phyloP scores from a whole-genome alignment of 441 rosid genomes.

The Croton setiger region DNA sequence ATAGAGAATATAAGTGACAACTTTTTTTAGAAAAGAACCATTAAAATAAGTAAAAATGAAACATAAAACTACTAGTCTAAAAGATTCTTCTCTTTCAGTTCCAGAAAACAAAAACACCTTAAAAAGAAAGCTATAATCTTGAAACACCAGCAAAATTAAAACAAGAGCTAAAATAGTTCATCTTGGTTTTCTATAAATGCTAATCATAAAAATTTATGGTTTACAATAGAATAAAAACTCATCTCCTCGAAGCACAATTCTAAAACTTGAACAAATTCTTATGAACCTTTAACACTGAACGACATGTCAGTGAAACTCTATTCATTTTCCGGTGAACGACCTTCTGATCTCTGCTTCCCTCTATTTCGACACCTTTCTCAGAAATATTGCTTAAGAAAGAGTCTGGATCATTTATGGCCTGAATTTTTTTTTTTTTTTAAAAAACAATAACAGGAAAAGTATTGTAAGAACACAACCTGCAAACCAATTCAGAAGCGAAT shows the following conservation, averaged over 20 bases:
- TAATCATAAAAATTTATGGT: too few species aligned
- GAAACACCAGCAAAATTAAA: too few species aligned
- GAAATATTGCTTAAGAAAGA: constrained; percentile 21
- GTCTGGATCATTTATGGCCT: constrained; percentile 58
- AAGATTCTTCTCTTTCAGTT: too few species aligned
- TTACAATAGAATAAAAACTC: too few species aligned
- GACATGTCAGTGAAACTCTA: constrained; percentile 76
- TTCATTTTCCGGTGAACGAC: constrained; percentile 45
- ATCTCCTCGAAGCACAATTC: background rate
- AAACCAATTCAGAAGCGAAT: background rate
- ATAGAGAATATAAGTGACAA: too few species aligned
- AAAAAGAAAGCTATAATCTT: too few species aligned
- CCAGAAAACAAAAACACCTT: too few species aligned
- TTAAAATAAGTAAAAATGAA: too few species aligned
- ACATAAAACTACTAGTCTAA: too few species aligned
- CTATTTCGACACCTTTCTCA: constrained; percentile 26
- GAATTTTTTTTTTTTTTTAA: constrained; percentile 1
- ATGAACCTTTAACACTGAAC: constrained; percentile 74
- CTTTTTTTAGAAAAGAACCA: too few species aligned
- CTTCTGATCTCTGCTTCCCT: constrained; percentile 27
- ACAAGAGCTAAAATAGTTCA: too few species aligned
- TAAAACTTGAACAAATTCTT: constrained; percentile 67
- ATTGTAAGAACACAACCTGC: background rate
- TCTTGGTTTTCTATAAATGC: too few species aligned
- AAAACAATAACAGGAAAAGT: background rate